Evolutionary conservation across 768 basidiomycete species (phyloP), one percentile per base, ranked within the genome.

Genomic region (Kwoniella sp.): DNA sequence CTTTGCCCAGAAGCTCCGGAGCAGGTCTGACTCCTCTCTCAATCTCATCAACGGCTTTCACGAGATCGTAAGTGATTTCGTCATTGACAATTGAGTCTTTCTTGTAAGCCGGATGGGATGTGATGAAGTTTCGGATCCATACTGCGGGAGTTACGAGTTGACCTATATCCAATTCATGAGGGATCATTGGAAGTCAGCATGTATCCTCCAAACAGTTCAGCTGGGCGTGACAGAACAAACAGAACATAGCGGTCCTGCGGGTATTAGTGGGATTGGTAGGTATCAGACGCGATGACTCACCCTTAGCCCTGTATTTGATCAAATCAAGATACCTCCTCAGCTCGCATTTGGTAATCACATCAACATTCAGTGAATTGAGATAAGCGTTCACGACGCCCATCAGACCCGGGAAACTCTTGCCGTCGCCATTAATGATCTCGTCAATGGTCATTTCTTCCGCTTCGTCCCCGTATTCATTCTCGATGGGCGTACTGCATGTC

Each of bases 371-470:
- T 6, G 90, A 90, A 64, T 90, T 88, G 54, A 98, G 81, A 78
- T 96, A 99, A 15, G 87, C 86, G 70, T 88, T 85, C 19, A 95
- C 87, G 13, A 97, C 83, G 29, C 88, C 86, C 30, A 97, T 78
- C 21, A 97, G 82, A 10, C 93, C 93, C 1, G 90, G 89, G 82
- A 90, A 93, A 29, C 80, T 74, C 33, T 82, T 79, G 8, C 85
- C 86, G 88, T 90, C 90, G n/a, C 96, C 96, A 70, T 90, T 91
- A 80, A 99, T 88, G 55, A 98, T 90, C 81, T 97, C 92, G 64
- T 91, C 83, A 79, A 97, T 85, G 0, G 89, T 86, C 88, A 95
- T 93, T 77, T 95, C 91, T 71, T 88, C 91, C 67, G 91, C 94
- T 79, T 97, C 93, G 7, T 91, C 87, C 37, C 88, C 51, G 22